Evolutionary conservation across 148 eudicot genomes (phyloP).

Genomic region (Rhododendron kiyosumense): DNA sequence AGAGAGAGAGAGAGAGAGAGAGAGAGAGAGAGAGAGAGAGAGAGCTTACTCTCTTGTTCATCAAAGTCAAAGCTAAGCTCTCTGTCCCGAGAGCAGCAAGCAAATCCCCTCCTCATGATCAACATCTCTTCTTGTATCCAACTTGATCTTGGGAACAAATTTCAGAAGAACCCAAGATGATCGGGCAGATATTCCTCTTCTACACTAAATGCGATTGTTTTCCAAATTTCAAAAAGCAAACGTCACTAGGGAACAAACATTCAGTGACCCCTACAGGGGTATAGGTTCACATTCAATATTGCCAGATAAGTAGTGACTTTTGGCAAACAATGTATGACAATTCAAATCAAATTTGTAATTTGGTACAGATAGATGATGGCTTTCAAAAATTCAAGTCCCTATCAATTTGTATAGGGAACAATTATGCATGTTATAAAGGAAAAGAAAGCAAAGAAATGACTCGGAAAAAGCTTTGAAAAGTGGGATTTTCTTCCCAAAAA

Average conservation of each 20-base stretch:
- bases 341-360: neutral
- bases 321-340: neutral
- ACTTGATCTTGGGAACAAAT: neutral
- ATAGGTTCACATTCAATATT: neutral
- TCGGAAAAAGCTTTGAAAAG: neutral
- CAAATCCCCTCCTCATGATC: conserved; percentile 52
- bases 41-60: conserved; percentile 65
- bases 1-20: neutral
- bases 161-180: neutral
- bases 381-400: neutral
- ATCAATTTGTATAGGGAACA: neutral
- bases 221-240: neutral
- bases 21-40: neutral
- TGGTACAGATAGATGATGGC: neutral
- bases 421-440: neutral
- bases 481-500: neutral
- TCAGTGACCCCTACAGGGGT: neutral
- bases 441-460: neutral
- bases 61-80: conserved; percentile 82
- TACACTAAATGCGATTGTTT: neutral
- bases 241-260: neutral
- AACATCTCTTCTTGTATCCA: conserved; percentile 10
- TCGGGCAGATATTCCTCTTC: neutral
- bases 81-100: conserved; percentile 71
- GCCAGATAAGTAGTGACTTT: neutral